phyloP scores from a whole-genome alignment of 306 rosid genomes.

The barrel medic (Medicago truncatula) region MtrunA17r5.0-ANR NC_053046.1:42155501-42156000 shows the following conservation, averaged over 20 bases:
- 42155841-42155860: not conserved
- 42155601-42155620: conserved; percentile 35
- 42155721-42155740: not conserved
- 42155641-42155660: conserved; percentile 3
- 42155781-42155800: conserved; percentile 16
- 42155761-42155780: not conserved
- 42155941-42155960: not conserved
- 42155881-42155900: conserved; percentile 34
- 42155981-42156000: conserved; percentile 33
- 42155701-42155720: conserved; percentile 12
- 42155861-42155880: conserved; percentile 29
- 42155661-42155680: conserved; percentile 12
- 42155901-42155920: conserved; percentile 10
- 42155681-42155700: conserved; percentile 8
- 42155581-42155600: conserved; percentile 37
- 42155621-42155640: conserved; percentile 35
- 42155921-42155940: conserved; percentile 11
- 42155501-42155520: conserved; percentile 52
- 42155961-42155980: conserved; percentile 9
- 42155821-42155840: conserved; percentile 19
- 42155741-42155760: conserved; percentile 4
- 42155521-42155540: conserved; percentile 17
- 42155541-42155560: conserved; percentile 33
- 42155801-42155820: conserved; percentile 15
- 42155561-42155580: conserved; percentile 44